Evolutionary conservation across 345 rosid genomes (phyloP), one percentile per base, ranked within the genome.

Genomic region (Salix suchowensis): DNA sequence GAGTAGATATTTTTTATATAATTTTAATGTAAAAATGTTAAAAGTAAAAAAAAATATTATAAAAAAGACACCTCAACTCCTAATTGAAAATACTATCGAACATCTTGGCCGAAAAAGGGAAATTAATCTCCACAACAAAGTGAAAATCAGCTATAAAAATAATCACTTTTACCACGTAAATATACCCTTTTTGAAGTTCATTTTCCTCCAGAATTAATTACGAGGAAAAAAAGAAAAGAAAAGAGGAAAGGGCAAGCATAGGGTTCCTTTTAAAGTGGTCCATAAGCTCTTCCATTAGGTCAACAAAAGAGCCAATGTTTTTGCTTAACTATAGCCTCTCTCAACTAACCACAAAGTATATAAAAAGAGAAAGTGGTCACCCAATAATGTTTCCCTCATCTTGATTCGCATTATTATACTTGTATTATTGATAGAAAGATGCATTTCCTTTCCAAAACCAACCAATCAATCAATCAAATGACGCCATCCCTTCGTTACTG

Each of bases 241-340:
- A 32, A 32, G 34, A 32, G 37, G 37, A 34, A 34, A 34, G 37
- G 37, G 37, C 37, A 4, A 34, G 18, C 60, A 55, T 55, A 48
- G 39, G 46, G 70, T 36, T 67, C 24, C 32, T 58, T 72, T 68
- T 9, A 0, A 65, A 68, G 76, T 36, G 74, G 78, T 23, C 70
- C 40, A 76, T 72, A 76, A n/a, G 23, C 71, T 58, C 39, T 28
- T 34, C 32, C 52, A 79, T 76, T 68, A 16, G 37, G 64, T 37
- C 62, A 77, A 44, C 21, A 77, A 80, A 78, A 40, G 76, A 52
- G 62, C 70, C 79, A 70, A 60, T 70, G 67, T 39, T 78, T 84
- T 78, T 73, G 67, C 50, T 64, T 65, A 68, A 24, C 13, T 12
- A 67, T 12, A 39, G 28, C 37, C 13, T 23, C 48, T 34, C 7